Conservation (phyloP, 768 basidiomycete genomes). For the Cantharellus anzutake region DNA sequence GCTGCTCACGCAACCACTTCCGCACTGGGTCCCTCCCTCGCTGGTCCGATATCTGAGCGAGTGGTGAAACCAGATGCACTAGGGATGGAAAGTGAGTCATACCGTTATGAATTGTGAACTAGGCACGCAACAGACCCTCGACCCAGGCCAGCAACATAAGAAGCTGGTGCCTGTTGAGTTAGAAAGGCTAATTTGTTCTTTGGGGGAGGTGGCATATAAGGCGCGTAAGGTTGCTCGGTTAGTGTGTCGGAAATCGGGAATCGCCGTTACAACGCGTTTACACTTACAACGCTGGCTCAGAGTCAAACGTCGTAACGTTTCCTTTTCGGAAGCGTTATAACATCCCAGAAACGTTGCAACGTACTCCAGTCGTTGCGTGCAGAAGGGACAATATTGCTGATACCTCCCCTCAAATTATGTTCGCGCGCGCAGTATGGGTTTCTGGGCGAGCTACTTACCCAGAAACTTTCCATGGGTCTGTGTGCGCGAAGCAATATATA, state of each 20-base stretch:
- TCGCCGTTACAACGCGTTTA: background rate
- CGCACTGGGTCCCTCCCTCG: conserved; percentile 83
- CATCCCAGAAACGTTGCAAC: too few species aligned
- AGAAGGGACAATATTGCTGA: too few species aligned
- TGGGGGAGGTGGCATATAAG: background rate
- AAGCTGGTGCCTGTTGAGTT: conserved; percentile 86
- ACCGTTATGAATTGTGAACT: background rate
- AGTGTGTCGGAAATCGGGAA: background rate
- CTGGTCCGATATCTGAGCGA: conserved; percentile 96
- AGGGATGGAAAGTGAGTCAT: conserved; percentile 4
- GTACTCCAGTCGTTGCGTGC: too few species aligned
- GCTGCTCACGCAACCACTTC: conserved; percentile 65
- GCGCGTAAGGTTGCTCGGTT: background rate
- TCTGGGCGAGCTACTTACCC: too few species aligned
- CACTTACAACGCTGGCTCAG: too few species aligned
- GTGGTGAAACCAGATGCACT: conserved; percentile 97
- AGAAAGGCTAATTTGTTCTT: conserved; percentile 67
- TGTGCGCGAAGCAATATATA: too few species aligned
- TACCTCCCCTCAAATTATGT: too few species aligned
- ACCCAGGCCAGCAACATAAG: conserved; percentile 96
- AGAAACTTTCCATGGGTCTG: too few species aligned
- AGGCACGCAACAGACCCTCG: conserved; percentile 46
- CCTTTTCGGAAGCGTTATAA: too few species aligned
- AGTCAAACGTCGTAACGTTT: too few species aligned
- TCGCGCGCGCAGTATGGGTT: too few species aligned